A percentile compares a stretch with the other conserved stretches of the same genome.
Conservation (phyloP, 768 basidiomycete genomes). For the Auricularia auricula-judae region DNA sequence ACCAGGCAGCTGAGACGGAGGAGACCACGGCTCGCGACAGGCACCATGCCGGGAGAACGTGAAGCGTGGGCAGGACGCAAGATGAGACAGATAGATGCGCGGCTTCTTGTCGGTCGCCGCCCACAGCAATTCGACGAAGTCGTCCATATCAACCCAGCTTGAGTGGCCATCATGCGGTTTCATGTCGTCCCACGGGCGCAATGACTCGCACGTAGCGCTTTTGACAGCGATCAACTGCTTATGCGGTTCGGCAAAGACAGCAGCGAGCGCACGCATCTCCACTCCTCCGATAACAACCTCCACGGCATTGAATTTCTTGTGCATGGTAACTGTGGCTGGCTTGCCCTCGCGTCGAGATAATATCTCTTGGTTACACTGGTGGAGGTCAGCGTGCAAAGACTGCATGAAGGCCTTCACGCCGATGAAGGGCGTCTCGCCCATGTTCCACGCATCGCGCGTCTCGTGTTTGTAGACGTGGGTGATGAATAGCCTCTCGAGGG, state of each 20-base stretch:
- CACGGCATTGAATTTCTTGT: conserved; percentile 81
- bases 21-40: conserved; percentile 13
- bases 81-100: conserved; percentile 54
- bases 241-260: conserved; percentile 61
- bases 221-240: conserved; percentile 47
- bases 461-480: conserved; percentile 84
- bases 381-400: conserved; percentile 79
- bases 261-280: conserved; percentile 68
- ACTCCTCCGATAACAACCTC: conserved; percentile 71
- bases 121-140: conserved; percentile 76
- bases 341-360: conserved; percentile 25
- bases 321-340: conserved; percentile 38
- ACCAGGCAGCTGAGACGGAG: not conserved
- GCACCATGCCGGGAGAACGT: conserved; percentile 56
- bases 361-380: conserved; percentile 81
- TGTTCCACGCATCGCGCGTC: conserved; percentile 64
- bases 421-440: conserved; percentile 68
- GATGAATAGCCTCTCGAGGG: conserved; percentile 66
- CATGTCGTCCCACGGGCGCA: not conserved
- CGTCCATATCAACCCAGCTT: conserved; percentile 72
- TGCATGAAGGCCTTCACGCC: conserved; percentile 79
- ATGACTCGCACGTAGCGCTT: not conserved
- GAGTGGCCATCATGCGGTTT: conserved; percentile 20
- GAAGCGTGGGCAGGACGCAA: conserved; percentile 72
- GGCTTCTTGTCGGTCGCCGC: conserved; percentile 39